Percentiles rank a stretch among this genome's conserved stretches.
Conservation (phyloP, 2,329 filamentous ascomycete species). For the Aspergillus quadricinctus region DNA sequence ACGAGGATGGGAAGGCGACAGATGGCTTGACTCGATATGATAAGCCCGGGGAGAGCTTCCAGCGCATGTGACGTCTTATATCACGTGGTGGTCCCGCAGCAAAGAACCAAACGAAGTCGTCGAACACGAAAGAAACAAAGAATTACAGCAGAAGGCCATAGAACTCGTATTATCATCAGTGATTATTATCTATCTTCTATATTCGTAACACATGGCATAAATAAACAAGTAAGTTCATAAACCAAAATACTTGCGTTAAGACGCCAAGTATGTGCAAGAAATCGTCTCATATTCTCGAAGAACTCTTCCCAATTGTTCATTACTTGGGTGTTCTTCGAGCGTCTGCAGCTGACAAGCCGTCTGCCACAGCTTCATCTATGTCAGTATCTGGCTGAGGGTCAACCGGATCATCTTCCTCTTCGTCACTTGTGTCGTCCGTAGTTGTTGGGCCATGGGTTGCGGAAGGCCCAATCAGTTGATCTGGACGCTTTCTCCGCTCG, state of each 20-base stretch:
- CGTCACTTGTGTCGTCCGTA: constrained; percentile 37
- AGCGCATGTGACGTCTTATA: constrained; percentile 4
- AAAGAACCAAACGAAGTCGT: not conserved
- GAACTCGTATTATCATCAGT: not conserved
- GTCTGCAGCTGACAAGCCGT: constrained; percentile 11
- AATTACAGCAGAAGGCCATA: not conserved
- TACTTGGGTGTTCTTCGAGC: not conserved
- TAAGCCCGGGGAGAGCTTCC: not conserved
- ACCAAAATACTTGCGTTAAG: not conserved
- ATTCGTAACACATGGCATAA: not conserved
- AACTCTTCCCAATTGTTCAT: not conserved
- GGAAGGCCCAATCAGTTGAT: constrained; percentile 35
- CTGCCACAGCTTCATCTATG: constrained; percentile 11
- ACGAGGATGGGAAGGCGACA: not conserved
- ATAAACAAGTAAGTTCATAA: not conserved
- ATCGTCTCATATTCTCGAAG: not conserved
- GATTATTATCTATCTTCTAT: not conserved
- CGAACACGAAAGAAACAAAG: not conserved
- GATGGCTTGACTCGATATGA: not conserved
- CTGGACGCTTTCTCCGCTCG: constrained; percentile 65
- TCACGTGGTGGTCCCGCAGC: constrained; percentile 2
- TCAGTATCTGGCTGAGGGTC: constrained; percentile 10
- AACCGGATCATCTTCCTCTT: constrained; percentile 28
- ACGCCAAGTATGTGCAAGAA: not conserved
- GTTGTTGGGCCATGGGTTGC: constrained; percentile 30